Conservation (phyloP, 2,329 filamentous ascomycete genomes). For the Paecilomyces sp. region DNA sequence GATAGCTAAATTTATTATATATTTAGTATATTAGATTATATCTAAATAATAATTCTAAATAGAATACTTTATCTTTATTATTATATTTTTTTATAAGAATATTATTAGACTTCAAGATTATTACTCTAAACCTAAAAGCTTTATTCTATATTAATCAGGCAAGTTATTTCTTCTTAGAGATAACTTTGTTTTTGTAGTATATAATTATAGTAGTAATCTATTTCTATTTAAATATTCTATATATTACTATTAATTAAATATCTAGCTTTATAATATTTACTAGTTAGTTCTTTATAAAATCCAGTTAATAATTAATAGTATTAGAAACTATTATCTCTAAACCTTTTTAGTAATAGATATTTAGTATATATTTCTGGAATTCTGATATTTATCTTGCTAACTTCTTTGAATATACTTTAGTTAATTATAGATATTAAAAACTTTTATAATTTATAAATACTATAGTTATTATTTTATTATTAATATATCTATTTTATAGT, state of each 20-base stretch:
- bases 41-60: neutral
- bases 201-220: neutral
- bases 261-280: neutral
- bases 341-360: neutral
- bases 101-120: neutral
- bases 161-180: neutral
- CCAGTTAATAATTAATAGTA: neutral
- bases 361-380: neutral
- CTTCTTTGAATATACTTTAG: neutral
- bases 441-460: neutral
- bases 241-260: no score
- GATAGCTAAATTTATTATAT: neutral
- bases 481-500: neutral
- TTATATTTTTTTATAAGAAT: neutral
- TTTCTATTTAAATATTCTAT: neutral
- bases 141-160: neutral
- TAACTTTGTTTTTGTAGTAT: neutral
- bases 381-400: neutral
- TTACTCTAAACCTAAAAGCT: neutral
- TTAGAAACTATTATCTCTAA: neutral
- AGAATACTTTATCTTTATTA: neutral
- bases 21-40: neutral
- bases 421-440: no score
- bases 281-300: neutral
- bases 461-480: neutral